Evolutionary conservation across 345 rosid genomes (phyloP).

Genomic region (Gossypium herbaceum): DNA sequence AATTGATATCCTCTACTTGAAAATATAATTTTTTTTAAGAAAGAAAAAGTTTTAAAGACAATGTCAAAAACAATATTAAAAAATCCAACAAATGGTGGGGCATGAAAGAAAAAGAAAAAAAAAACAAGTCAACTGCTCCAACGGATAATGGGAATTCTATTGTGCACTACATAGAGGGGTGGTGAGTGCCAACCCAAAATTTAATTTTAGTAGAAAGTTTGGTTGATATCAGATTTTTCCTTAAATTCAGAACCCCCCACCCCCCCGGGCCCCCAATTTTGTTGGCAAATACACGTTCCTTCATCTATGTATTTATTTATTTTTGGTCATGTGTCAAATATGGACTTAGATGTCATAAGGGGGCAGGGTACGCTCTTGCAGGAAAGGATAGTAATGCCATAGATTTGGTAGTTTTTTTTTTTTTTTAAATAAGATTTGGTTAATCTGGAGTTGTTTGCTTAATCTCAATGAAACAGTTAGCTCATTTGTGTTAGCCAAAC

Average conservation of each 20-base stretch:
- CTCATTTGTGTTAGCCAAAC: too few relatives aligned
- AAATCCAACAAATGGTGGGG: constrained; percentile 23
- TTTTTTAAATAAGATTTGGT: too few relatives aligned
- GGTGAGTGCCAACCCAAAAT: neutral
- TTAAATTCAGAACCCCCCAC: neutral
- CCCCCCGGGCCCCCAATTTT: too few relatives aligned
- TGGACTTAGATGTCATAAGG: neutral
- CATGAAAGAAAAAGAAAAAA: neutral
- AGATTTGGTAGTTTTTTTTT: too few relatives aligned
- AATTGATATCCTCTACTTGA: too few relatives aligned
- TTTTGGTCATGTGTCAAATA: neutral
- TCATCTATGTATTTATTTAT: neutral
- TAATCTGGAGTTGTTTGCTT: too few relatives aligned
- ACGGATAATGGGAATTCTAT: neutral
- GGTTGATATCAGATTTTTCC: neutral
- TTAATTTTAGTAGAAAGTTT: neutral
- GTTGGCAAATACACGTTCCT: too few relatives aligned
- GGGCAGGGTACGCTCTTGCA: too few relatives aligned
- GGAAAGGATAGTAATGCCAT: too few relatives aligned
- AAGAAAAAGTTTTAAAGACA: too few relatives aligned
- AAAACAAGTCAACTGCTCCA: constrained; percentile 20
- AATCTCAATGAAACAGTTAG: too few relatives aligned
- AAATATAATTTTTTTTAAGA: neutral
- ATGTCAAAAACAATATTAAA: too few relatives aligned
- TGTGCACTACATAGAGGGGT: constrained; percentile 15